Percentiles rank a stretch among this genome's conserved stretches.
These are phyloP conservation scores for Acanthochlamys bracteata DNA, from an alignment of 106 monocot species.

Conservation along the genomic window DNA sequence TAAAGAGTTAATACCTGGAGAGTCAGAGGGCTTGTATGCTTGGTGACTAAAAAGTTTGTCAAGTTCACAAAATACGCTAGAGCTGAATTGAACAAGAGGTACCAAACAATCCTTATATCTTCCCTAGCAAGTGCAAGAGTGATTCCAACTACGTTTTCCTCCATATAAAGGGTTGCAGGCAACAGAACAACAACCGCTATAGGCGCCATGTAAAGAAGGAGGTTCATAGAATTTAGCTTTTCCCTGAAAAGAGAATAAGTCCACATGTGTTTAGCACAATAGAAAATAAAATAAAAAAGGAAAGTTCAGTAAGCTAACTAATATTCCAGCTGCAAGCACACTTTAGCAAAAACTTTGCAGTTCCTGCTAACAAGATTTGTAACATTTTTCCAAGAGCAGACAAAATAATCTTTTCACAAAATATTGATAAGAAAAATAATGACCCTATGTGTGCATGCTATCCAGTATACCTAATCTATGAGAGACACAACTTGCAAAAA, in stretches of 20 bases:
- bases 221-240: slow-evolving; percentile 60
- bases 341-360: too few relatives aligned
- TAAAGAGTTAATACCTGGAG: slow-evolving; percentile 49
- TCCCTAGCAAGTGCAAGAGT: slow-evolving; percentile 55
- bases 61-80: slow-evolving; percentile 86
- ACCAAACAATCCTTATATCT: slow-evolving; percentile 78
- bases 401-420: too few relatives aligned
- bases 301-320: background rate
- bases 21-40: slow-evolving; percentile 88
- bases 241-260: slow-evolving; percentile 22
- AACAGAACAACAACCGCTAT: slow-evolving; percentile 63
- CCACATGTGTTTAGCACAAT: background rate
- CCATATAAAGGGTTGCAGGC: slow-evolving; percentile 56
- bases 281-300: background rate
- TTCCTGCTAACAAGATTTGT: too few relatives aligned
- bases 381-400: too few relatives aligned
- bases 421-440: too few relatives aligned
- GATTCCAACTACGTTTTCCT: slow-evolving; percentile 56
- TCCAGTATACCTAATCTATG: too few relatives aligned
- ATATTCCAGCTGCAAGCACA: too few relatives aligned
- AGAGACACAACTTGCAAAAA: too few relatives aligned
- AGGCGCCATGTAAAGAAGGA: slow-evolving; percentile 72
- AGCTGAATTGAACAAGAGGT: slow-evolving; percentile 70
- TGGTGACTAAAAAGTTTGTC: slow-evolving; percentile 95
- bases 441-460: too few relatives aligned